Conservation (phyloP, 768 basidiomycete genomes). For the Lactarius quietus region DNA sequence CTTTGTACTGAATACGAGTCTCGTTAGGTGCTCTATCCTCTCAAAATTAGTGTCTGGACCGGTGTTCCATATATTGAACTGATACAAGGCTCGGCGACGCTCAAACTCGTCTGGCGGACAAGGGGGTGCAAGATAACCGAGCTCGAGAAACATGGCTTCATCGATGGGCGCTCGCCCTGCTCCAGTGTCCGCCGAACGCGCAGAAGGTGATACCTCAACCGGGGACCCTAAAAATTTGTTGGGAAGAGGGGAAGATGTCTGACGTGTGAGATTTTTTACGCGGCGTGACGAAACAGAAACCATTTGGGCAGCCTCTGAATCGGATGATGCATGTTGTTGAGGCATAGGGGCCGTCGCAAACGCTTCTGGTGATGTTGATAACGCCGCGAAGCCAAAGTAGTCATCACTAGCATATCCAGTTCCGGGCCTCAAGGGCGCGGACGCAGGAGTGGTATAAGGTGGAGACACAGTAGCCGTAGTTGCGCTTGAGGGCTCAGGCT, state of each 20-base stretch:
- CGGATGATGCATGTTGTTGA: slow-evolving; percentile 32
- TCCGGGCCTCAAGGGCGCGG: slow-evolving; percentile 26
- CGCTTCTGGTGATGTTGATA: slow-evolving; percentile 9
- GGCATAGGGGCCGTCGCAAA: not conserved
- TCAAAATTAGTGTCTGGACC: slow-evolving; percentile 88
- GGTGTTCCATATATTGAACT: slow-evolving; percentile 91
- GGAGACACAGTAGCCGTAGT: slow-evolving; percentile 25
- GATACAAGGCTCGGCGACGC: slow-evolving; percentile 79
- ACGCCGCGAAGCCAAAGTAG: slow-evolving; percentile 30
- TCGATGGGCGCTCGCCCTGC: slow-evolving; percentile 57
- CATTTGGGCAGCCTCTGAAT: slow-evolving; percentile 34
- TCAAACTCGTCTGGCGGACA: slow-evolving; percentile 82
- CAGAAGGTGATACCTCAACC: slow-evolving; percentile 25
- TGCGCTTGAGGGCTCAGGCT: slow-evolving; percentile 7
- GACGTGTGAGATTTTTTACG: slow-evolving; percentile 53
- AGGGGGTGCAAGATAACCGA: slow-evolving; percentile 75
- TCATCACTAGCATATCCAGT: slow-evolving; percentile 28
- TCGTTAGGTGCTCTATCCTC: slow-evolving; percentile 87
- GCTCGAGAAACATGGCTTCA: slow-evolving; percentile 59
- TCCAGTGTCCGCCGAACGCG: slow-evolving; percentile 32
- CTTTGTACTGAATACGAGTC: slow-evolving; percentile 89
- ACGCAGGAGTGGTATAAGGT: slow-evolving; percentile 31
- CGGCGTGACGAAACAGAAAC: slow-evolving; percentile 51
- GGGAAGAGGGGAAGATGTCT: slow-evolving; percentile 63
- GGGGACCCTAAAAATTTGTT: slow-evolving; percentile 21